Base-by-base conservation (phyloP, 371 early-diverging fungal species). In the Mortierella sp. region DNA sequence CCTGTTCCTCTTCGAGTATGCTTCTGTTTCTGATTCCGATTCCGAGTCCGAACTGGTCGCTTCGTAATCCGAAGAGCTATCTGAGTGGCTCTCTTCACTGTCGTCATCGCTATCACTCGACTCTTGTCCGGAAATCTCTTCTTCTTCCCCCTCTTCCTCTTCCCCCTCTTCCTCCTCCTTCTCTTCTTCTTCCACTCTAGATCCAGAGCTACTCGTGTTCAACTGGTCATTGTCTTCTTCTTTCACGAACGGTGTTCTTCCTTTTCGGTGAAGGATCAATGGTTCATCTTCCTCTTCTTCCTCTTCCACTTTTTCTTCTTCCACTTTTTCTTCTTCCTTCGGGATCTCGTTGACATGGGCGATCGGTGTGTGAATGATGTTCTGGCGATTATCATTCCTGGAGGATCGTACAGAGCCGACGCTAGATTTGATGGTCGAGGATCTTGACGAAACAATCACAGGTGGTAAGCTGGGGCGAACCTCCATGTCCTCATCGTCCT, bases 41-140 rank as follows among this genome's bases (percentile, higher is more conserved):
- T 45, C 45, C 19, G 45, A 45, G 45, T 45, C 45, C n/a, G 45
- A 45, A 19, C 45, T 45, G 45, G 45, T 45, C 7, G 45, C 12
- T 12, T 45, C 45, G 19, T 45, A 12, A 18, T 45, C 45, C 19
- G 45, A 45, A 5, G 45, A 45, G n/a, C n/a, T n/a, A n/a, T n/a
- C n/a, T n/a, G n/a, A n/a, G n/a, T n/a, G n/a, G n/a, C n/a, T n/a
- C n/a, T n/a, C n/a, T n/a, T 45, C 45, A 45, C n/a, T 12, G 45
- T 19, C 19, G n/a, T 19, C n/a, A 39, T 39, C 14, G 39, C 39
- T 39, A 14, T 14, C 39, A 14, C 14, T 14, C 39, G 39, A 39
- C 39, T 14, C 39, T 10, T 39, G 10, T 10, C 14, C 39, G n/a
- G n/a, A n/a, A n/a, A 39, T 14, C 39, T 8, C 39, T 39, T 10